phyloP scores from a whole-genome alignment of 2,329 filamentous ascomycete genomes.

The Microcera coccophila region DNA sequence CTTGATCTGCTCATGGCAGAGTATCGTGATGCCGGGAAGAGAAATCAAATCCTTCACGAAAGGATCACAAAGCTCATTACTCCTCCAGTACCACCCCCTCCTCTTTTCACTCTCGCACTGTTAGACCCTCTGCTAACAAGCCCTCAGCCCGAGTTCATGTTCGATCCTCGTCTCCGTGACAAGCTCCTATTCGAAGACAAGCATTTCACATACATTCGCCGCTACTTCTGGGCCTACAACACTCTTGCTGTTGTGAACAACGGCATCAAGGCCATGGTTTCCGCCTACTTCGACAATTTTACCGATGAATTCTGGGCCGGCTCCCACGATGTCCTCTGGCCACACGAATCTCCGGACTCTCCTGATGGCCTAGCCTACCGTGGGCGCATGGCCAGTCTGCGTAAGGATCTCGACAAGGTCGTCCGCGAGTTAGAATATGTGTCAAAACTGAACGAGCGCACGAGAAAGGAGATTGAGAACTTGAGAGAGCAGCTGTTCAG shows the following conservation, averaged over 20 bases:
- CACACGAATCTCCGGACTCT: conserved; percentile 44
- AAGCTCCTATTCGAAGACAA: conserved; percentile 59
- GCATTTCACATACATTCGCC: conserved; percentile 56
- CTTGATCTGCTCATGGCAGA: conserved; percentile 55
- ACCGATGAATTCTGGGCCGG: conserved; percentile 57
- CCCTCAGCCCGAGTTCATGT: conserved; percentile 52
- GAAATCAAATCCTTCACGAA: conserved; percentile 55
- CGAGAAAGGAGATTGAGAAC: conserved; percentile 52
- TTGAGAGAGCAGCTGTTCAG: conserved; percentile 60
- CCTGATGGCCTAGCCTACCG: conserved; percentile 45
- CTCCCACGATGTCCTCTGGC: conserved; percentile 52
- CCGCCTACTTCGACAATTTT: conserved; percentile 55
- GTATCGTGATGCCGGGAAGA: conserved; percentile 56
- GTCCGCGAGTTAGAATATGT: conserved; percentile 47
- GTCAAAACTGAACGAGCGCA: conserved; percentile 49
- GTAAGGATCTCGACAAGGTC: conserved; percentile 48
- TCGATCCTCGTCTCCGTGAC: conserved; percentile 52
- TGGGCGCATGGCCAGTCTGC: conserved; percentile 44
- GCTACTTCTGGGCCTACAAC: conserved; percentile 62
- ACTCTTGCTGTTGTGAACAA: conserved; percentile 58
- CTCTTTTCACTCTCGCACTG: conserved; percentile 4
- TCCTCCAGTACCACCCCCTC: conserved; percentile 41
- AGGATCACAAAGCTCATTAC: conserved; percentile 57
- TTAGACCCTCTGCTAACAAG: conserved; percentile 12
- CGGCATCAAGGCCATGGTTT: conserved; percentile 54